These are phyloP conservation scores for Tuber brumale DNA, from an alignment of 495 filamentous ascomycete species.

Conservation along the genomic window DNA sequence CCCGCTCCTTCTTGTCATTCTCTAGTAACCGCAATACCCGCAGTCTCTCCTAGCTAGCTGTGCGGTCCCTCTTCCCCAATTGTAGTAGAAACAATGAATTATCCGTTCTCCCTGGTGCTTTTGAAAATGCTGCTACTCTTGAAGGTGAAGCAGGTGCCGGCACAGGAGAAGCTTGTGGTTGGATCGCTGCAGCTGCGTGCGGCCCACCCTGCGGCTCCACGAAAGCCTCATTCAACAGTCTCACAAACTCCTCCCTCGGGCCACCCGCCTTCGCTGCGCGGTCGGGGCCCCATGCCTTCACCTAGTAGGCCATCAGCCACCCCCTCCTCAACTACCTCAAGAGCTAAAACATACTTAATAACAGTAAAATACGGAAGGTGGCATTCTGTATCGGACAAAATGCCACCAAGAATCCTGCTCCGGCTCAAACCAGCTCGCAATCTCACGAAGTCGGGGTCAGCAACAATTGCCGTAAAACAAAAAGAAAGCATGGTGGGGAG, in stretches of 20 bases:
- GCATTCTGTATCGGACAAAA: conserved; percentile 68
- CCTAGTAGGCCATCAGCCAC: background rate
- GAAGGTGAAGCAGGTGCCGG: background rate
- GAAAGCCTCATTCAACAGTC: conserved; percentile 18
- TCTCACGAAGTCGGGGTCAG: conserved; percentile 53
- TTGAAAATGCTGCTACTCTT: conserved; percentile 13
- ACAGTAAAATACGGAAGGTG: conserved; percentile 71
- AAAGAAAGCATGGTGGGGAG: conserved; percentile 2
- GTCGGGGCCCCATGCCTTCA: conserved; percentile 41
- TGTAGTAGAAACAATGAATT: conserved; percentile 47
- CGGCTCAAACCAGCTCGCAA: conserved; percentile 61
- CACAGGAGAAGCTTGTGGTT: background rate
- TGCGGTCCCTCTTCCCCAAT: conserved; percentile 49
- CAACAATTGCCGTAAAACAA: background rate
- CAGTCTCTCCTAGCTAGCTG: conserved; percentile 54
- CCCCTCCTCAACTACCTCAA: background rate
- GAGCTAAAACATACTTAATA: conserved; percentile 54
- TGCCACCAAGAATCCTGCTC: conserved; percentile 71
- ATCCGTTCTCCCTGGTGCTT: conserved; percentile 12
- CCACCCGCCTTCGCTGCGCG: conserved; percentile 38
- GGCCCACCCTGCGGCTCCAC: conserved; percentile 22
- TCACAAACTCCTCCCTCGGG: conserved; percentile 34
- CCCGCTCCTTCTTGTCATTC: conserved; percentile 61
- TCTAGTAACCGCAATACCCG: conserved; percentile 59
- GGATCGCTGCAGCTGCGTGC: conserved; percentile 11